Evolutionary conservation across 1,284 basidiomycete species (phyloP), one percentile per base, ranked within the genome.

Genomic region (Cutaneotrichosporon sp.): DNA sequence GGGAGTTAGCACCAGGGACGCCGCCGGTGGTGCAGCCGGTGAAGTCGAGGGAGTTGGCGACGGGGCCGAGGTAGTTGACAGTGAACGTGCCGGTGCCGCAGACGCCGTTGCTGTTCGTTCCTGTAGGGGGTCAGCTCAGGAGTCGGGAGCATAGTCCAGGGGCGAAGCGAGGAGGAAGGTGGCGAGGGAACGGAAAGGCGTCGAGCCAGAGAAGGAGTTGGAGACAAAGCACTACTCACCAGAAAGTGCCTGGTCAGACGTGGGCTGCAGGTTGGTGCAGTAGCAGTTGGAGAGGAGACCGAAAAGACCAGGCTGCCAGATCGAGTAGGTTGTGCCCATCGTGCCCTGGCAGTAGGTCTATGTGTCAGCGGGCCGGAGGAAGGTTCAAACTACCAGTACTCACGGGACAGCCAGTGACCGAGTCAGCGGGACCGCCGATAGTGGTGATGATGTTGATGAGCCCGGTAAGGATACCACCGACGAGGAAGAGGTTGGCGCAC

Each of bases 241-340:
- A 5, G 33, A 4, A 20, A 9, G 14, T 4, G 52, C 55, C 20
- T 46, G 47, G 8, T 4, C 14, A 8, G 54, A 45, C 8, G 36
- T 33, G 7, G 50, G 50, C 22, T 33, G 13, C 5, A 0, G 0
- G 50, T 38, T 33, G 33, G 55, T 45, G 49, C 60, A 61, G 43
- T 18, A 61, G 55, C 60, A 61, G 11, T 43, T 53, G n/a, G 47
- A 43, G 25, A 61, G 50, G 7, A 61, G 49, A 13, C 60, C 60
- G 4, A 42, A 45, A 20, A 57, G 38, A 14, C 60, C 60, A 31
- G 60, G 60, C 55, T 61, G 54, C 55, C 54, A 61, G 31, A 54
- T 20, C 14, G 60, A 61, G 49, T 51, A 57, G 8, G 16, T 49
- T 7, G 38, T 18, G 2, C 53, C 58, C 14, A 22, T 4, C 4